Percentiles rank a stretch among this genome's conserved stretches.
Conservation (phyloP, 257 asterid species). For the Fraxinus quadrangulata region DNA sequence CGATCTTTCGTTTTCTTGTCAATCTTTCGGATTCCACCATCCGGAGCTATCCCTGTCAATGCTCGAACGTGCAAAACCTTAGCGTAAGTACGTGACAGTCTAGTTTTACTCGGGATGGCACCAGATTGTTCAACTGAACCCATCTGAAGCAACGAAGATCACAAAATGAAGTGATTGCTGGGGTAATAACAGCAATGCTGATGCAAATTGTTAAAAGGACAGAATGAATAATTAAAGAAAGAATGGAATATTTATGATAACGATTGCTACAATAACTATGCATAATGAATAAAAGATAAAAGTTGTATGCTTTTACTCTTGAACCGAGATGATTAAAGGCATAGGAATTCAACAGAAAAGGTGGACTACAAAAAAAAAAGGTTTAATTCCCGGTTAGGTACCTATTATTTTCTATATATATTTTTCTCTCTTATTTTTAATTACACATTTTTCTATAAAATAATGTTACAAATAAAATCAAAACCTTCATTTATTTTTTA, state of each 20-base stretch:
- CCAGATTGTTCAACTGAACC: constrained; percentile 51
- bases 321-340: constrained; percentile 47
- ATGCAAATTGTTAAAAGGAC: too few relatives aligned
- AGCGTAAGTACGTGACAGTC: constrained; percentile 63
- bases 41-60: not conserved
- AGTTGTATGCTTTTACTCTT: constrained; percentile 52
- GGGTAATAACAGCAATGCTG: not conserved
- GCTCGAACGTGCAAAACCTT: constrained; percentile 58
- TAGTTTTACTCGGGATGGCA: constrained; percentile 29
- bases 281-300: constrained; percentile 48
- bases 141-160: constrained; percentile 54
- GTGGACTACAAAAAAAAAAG: not conserved
- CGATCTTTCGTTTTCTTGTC: constrained; percentile 30
- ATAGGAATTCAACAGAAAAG: constrained; percentile 11
- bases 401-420: too few relatives aligned
- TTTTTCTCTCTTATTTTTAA: too few relatives aligned
- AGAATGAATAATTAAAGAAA: constrained; percentile 8
- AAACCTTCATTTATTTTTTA: too few relatives aligned
- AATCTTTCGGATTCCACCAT: constrained; percentile 30
- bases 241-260: constrained; percentile 41
- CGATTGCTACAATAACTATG: constrained; percentile 39
- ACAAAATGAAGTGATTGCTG: not conserved
- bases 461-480: too few relatives aligned
- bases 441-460: too few relatives aligned
- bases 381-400: too few relatives aligned